These are phyloP conservation scores for Tulasnella calospora DNA, from an alignment of 768 basidiomycete genomes.

Conservation along the genomic window DNA sequence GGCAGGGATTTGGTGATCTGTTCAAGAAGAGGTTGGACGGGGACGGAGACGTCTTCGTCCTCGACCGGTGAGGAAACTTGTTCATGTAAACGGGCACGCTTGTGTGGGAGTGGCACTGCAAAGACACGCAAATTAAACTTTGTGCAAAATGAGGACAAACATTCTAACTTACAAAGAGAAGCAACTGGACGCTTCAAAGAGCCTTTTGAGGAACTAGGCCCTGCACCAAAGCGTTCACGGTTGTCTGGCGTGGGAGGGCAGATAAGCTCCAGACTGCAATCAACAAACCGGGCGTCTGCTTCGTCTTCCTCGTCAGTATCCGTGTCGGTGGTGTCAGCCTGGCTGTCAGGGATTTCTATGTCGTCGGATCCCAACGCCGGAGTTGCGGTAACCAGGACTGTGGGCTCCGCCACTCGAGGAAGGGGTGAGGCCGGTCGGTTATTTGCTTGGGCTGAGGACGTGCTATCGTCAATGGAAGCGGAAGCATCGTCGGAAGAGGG, in stretches of 20 bases:
- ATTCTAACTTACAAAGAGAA: background rate
- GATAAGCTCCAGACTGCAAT: conserved; percentile 12
- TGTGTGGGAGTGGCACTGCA: background rate
- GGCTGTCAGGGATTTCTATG: conserved; percentile 4
- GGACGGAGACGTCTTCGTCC: background rate
- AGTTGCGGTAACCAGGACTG: background rate
- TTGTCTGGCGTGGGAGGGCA: background rate
- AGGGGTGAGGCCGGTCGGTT: background rate
- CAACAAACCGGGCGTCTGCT: conserved; percentile 11
- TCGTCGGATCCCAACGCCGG: background rate
- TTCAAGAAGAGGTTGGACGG: background rate
- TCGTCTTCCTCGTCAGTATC: conserved; percentile 1
- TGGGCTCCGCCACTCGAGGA: background rate
- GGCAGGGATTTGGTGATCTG: background rate
- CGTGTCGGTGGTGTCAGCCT: background rate
- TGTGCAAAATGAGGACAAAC: background rate
- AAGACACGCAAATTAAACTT: too few relatives aligned
- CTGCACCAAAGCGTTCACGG: background rate
- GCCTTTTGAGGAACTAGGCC: background rate
- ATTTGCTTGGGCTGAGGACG: too few relatives aligned
- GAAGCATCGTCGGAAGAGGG: background rate
- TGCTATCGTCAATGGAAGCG: background rate
- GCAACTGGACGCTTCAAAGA: background rate
- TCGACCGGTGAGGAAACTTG: background rate
- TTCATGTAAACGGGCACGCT: background rate